Percentiles rank a stretch among this genome's conserved stretches.
These are phyloP conservation scores for Ceratocystis papillata DNA, from an alignment of 2,329 filamentous ascomycete species.

Conservation along the genomic window DNA sequence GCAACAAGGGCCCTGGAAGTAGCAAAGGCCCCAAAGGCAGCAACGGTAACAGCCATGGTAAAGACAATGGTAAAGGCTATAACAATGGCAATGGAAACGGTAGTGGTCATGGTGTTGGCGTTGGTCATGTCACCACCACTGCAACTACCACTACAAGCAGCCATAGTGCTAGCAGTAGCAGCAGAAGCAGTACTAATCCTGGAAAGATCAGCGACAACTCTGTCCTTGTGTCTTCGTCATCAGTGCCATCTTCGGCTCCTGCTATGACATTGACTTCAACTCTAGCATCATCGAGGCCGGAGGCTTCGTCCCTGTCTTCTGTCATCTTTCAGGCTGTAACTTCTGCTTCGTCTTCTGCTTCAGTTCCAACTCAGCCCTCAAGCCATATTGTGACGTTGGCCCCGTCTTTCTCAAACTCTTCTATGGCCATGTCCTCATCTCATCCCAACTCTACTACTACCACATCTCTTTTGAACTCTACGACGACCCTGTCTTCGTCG, in stretches of 20 bases:
- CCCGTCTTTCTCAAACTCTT: conserved; percentile 8
- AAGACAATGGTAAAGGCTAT: neutral
- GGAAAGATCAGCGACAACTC: neutral
- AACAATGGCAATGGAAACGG: neutral
- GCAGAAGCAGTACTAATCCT: neutral
- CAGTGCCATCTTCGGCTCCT: neutral
- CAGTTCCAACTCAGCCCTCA: neutral
- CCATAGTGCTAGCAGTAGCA: neutral
- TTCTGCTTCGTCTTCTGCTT: neutral
- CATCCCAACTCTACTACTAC: neutral
- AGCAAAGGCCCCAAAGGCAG: neutral
- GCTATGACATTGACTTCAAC: neutral
- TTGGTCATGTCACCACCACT: neutral
- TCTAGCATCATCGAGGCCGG: neutral
- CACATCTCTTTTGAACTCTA: neutral
- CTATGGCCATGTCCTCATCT: neutral
- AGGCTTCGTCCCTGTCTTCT: neutral
- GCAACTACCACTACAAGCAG: neutral
- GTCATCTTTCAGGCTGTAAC: neutral
- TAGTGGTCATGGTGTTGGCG: neutral
- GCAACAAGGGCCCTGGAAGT: neutral
- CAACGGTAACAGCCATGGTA: neutral
- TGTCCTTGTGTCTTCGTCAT: neutral
- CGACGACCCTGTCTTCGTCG: neutral
- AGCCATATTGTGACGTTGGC: neutral